Evolutionary conservation across 1,284 basidiomycete genomes (phyloP).

Genomic region (Trametes hirsuta): DNA sequence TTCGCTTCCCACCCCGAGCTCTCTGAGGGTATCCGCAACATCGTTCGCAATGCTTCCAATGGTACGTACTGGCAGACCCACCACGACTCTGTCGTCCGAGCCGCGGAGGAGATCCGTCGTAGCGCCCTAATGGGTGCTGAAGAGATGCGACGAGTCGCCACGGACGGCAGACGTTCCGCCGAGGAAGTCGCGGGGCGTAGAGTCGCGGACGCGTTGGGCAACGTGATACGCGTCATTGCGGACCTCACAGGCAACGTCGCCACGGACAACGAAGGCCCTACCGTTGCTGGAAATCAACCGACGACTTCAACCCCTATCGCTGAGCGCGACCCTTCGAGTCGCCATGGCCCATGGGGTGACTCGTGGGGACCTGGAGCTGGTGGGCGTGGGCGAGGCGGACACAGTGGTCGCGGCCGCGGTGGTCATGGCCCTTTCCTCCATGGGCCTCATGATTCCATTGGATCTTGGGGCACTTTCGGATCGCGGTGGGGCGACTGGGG

Average conservation of each 20-base stretch:
- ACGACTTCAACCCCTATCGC: conserved; percentile 27
- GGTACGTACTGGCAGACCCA: conserved; percentile 71
- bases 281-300: conserved; percentile 15
- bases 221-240: conserved; percentile 58
- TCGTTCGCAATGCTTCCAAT: conserved; percentile 59
- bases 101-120: conserved; percentile 52
- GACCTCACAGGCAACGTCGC: conserved; percentile 33
- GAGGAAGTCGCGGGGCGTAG: conserved; percentile 68
- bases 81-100: conserved; percentile 56
- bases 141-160: conserved; percentile 41
- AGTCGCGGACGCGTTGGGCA: conserved; percentile 65
- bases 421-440: neutral
- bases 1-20: conserved; percentile 70
- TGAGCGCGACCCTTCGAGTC: conserved; percentile 2
- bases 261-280: neutral
- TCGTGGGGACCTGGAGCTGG: neutral
- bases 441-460: conserved; percentile 1
- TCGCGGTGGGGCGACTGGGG: conserved; percentile 10
- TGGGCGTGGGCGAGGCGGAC: conserved; percentile 4
- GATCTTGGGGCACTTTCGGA: conserved; percentile 20
- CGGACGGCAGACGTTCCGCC: conserved; percentile 47
- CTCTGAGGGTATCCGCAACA: conserved; percentile 63
- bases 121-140: conserved; percentile 43
- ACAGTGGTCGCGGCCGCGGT: conserved; percentile 1
- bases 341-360: neutral